Conservation (phyloP, 179 eudicot genomes). For the Patellifolia procumbens region DNA sequence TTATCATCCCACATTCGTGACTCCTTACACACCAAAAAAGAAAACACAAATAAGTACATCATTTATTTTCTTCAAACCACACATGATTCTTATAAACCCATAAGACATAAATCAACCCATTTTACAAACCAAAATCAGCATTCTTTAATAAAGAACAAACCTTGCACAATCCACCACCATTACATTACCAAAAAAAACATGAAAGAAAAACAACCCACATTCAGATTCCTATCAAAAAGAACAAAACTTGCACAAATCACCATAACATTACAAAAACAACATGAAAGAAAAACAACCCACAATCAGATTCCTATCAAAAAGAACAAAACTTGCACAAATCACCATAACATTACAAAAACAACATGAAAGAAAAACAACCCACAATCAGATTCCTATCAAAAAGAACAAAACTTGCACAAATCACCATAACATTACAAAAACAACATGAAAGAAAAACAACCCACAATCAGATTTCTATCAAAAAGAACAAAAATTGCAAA, state of each 20-base stretch:
- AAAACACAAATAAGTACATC: background rate
- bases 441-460: background rate
- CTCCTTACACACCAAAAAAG: no score
- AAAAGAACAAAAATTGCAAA: no score
- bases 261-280: no score
- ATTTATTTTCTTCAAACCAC: background rate
- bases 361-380: background rate
- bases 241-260: background rate
- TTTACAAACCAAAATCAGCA: background rate
- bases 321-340: constrained; percentile 1
- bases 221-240: background rate
- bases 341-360: constrained; percentile 10
- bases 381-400: no score
- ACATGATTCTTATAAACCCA: background rate
- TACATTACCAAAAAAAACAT: no score
- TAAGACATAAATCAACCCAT: background rate
- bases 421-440: no score
- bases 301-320: background rate
- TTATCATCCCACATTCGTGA: no score
- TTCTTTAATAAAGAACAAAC: no score
- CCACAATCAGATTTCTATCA: no score
- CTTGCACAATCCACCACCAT: no score
- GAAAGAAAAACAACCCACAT: background rate
- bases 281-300: no score
- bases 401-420: no score